Evolutionary conservation across 805 yeast genomes (phyloP).

Genomic region (Candida orba): DNA sequence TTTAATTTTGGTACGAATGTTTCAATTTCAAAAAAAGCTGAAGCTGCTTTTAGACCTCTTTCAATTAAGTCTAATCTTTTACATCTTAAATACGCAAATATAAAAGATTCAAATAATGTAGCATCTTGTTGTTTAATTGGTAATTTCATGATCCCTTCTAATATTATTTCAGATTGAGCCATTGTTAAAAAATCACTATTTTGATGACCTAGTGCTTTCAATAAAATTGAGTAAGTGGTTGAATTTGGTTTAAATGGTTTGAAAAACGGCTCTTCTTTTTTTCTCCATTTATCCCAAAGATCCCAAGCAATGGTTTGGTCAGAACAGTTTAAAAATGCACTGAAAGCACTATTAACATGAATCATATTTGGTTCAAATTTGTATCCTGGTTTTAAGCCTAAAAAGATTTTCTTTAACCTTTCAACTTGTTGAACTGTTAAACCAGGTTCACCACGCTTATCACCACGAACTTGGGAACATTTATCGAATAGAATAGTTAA

Average conservation of each 20-base stretch:
- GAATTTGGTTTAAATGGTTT: conserved; percentile 26
- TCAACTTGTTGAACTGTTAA: conserved; percentile 30
- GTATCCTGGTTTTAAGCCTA: conserved; percentile 21
- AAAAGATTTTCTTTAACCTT: conserved; percentile 27
- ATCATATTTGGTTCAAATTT: conserved; percentile 29
- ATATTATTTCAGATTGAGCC: conserved; percentile 10
- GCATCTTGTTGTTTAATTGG: conserved; percentile 12
- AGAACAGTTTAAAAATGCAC: conserved; percentile 35
- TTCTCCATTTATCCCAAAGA: conserved; percentile 28
- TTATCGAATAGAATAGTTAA: conserved; percentile 41
- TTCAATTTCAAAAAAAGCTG: conserved; percentile 14
- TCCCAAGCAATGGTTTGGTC: conserved; percentile 32
- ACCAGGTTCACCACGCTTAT: conserved; percentile 11
- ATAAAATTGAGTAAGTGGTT: conserved; percentile 25
- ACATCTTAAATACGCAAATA: conserved; percentile 13
- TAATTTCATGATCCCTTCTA: conserved; percentile 8
- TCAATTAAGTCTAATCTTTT: conserved; percentile 10
- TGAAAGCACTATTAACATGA: conserved; percentile 40
- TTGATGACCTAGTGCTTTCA: conserved; percentile 17
- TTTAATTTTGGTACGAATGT: conserved; percentile 2
- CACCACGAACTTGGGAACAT: conserved; percentile 28
- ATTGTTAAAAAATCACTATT: conserved; percentile 5
- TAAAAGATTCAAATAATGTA: conserved; percentile 14
- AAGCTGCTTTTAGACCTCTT: conserved; percentile 16
- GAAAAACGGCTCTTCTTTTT: conserved; percentile 14